Conservation (phyloP, 202 grass and related monocot species). For the Panicum hallii region DNA sequence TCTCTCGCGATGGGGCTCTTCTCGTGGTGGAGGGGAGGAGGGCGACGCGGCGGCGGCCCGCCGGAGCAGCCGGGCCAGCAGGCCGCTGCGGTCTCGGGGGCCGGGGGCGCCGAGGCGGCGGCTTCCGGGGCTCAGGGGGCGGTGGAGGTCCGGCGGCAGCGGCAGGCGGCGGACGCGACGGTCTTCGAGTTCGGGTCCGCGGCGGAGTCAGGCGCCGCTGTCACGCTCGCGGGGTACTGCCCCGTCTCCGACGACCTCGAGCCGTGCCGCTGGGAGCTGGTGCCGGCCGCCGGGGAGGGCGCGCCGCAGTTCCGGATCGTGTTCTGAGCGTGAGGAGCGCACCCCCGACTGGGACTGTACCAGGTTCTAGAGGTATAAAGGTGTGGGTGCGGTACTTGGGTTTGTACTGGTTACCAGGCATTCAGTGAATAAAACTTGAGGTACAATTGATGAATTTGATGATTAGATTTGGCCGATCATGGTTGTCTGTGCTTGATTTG, state of each 20-base stretch:
- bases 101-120: constrained; percentile 13
- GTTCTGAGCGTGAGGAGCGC: constrained; percentile 55
- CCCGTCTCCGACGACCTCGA: constrained; percentile 89
- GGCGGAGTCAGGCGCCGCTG: constrained; percentile 59
- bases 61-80: constrained; percentile 28
- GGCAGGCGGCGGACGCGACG: constrained; percentile 67
- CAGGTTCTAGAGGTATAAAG: constrained; percentile 26
- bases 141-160: constrained; percentile 70
- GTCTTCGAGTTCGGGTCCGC: constrained; percentile 94
- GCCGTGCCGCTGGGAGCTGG: constrained; percentile 91
- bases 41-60: constrained; percentile 33
- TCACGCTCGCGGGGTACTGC: constrained; percentile 83
- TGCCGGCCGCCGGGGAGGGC: constrained; percentile 59
- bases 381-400: neutral
- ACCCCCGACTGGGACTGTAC: neutral
- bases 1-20: constrained; percentile 72
- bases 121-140: constrained; percentile 66
- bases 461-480: neutral
- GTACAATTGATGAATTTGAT: neutral
- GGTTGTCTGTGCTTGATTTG: neutral
- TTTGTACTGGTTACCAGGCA: constrained; percentile 29
- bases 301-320: constrained; percentile 96
- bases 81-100: neutral
- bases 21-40: constrained; percentile 75
- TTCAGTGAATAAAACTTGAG: constrained; percentile 46